Evolutionary conservation across 441 rosid species (phyloP), one percentile per base, ranked within the genome.

Genomic region (Gossypium trilobum): DNA sequence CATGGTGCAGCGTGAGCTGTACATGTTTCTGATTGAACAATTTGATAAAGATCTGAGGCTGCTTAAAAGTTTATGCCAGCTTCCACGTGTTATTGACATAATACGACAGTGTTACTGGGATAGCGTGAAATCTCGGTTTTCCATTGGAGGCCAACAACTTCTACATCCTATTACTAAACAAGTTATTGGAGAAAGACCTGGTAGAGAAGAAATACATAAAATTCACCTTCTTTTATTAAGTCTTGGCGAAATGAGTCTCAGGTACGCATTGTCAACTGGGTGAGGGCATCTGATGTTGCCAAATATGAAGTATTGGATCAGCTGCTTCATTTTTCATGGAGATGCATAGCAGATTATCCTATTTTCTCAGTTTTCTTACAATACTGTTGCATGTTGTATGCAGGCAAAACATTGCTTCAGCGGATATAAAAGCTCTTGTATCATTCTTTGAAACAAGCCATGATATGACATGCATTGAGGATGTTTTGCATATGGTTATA

Each of bases 181-280:
- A 70, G 75, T 84, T 54, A 81, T 87, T 77, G 95, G 86, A 77
- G 91, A 90, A 88, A 88, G 99, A 79, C 97, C 99, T 61, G 82
- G 78, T 50, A 82, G 80, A 77, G 99, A 95, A 27, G 99, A 93
- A 85, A 87, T 89, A 77, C 98, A 78, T 68, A 95, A 95, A 88
- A 86, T 93, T 80, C 97, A 98, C 80, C 98, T 95, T 84, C 90
- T 95, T 77, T 80, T 91, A 67, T 82, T 95, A 81, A 90, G 98
- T 81, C 96, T 93, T 75, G 98, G 97, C 73, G 99, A 95, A 87
- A 93, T 95, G 99, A 88, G 98, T 82, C 88, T 95, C 75, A 90
- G 95, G 99, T 94, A 91, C 10, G 56, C 2, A 16, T 33, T 73
- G 52, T 54, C 16, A 57, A 54, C n/a, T 65, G 27, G 7, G 7